phyloP scores from a whole-genome alignment of 768 basidiomycete species.

The Pholiota conissans region DNA sequence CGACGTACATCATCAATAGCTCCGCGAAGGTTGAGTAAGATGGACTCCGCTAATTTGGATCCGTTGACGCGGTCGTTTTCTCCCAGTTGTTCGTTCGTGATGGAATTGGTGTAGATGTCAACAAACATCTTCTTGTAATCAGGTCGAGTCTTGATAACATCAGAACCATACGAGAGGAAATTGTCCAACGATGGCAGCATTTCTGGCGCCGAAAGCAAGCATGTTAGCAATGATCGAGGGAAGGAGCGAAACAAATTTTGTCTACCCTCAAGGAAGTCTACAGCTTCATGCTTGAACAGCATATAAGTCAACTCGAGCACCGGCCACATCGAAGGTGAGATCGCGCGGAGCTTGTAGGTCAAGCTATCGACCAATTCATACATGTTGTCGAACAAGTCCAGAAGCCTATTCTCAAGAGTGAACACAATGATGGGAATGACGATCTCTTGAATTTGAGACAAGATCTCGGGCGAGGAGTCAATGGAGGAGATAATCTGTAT shows the following conservation, averaged over 20 bases:
- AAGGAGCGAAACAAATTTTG: conserved; percentile 11
- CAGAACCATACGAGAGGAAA: conserved; percentile 81
- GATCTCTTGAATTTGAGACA: conserved; percentile 79
- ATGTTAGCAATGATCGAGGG: not conserved
- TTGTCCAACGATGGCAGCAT: conserved; percentile 90
- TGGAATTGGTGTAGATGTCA: conserved; percentile 79
- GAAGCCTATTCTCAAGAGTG: conserved; percentile 73
- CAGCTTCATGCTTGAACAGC: conserved; percentile 79
- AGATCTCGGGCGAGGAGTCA: conserved; percentile 70
- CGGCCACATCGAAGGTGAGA: conserved; percentile 85
- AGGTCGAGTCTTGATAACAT: conserved; percentile 66
- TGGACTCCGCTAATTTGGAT: conserved; percentile 81
- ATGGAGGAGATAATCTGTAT: conserved; percentile 72
- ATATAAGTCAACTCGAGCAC: conserved; percentile 82
- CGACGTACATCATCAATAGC: conserved; percentile 71
- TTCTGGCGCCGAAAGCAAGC: conserved; percentile 40
- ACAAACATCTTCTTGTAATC: conserved; percentile 81
- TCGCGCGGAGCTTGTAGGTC: conserved; percentile 75
- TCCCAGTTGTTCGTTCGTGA: conserved; percentile 70
- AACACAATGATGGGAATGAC: conserved; percentile 76
- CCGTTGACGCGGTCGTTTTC: conserved; percentile 85
- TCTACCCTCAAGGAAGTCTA: conserved; percentile 85
- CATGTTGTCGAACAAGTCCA: conserved; percentile 86
- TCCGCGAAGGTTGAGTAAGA: conserved; percentile 79
- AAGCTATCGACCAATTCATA: conserved; percentile 84